Conservation (phyloP, 2,329 filamentous ascomycete genomes). For the Fusarium sp. region DNA sequence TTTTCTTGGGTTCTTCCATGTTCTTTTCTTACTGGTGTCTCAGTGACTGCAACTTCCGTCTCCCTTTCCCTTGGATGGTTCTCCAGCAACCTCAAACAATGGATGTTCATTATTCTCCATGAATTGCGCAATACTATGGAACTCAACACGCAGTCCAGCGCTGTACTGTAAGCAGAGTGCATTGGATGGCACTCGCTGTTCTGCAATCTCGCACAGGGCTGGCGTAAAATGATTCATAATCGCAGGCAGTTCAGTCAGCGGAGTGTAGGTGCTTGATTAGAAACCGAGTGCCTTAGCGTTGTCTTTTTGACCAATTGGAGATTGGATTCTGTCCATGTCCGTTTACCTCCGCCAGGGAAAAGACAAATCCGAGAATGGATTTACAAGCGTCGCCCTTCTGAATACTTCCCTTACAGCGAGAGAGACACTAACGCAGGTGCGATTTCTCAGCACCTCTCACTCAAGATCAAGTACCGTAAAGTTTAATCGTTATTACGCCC, state of each 20-base stretch:
- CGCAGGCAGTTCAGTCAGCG: constrained; percentile 31
- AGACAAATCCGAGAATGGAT: constrained; percentile 34
- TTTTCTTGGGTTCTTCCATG: constrained; percentile 13
- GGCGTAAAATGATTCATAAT: constrained; percentile 42
- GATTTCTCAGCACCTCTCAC: constrained; percentile 37
- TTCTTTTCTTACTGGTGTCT: constrained; percentile 6
- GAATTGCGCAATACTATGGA: constrained; percentile 12
- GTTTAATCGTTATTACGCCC: constrained; percentile 31
- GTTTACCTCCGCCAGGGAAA: constrained; percentile 28
- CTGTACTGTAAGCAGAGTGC: constrained; percentile 27
- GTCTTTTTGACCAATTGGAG: constrained; percentile 25
- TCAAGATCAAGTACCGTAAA: constrained; percentile 7
- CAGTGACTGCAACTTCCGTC: constrained; percentile 13
- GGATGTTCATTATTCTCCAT: neutral
- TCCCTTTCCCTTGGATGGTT: neutral
- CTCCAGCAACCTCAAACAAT: neutral
- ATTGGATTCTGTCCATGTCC: constrained; percentile 24
- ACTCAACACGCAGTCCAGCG: neutral
- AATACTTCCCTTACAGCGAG: constrained; percentile 20
- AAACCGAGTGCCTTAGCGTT: constrained; percentile 32
- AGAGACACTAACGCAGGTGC: constrained; percentile 13
- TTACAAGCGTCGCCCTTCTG: constrained; percentile 31
- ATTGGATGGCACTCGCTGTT: constrained; percentile 10
- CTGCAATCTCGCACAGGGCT: constrained; percentile 39
- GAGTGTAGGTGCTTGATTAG: constrained; percentile 35